phyloP scores from a whole-genome alignment of 2,329 filamentous ascomycete genomes.

The Sporothrix phasma region DNA sequence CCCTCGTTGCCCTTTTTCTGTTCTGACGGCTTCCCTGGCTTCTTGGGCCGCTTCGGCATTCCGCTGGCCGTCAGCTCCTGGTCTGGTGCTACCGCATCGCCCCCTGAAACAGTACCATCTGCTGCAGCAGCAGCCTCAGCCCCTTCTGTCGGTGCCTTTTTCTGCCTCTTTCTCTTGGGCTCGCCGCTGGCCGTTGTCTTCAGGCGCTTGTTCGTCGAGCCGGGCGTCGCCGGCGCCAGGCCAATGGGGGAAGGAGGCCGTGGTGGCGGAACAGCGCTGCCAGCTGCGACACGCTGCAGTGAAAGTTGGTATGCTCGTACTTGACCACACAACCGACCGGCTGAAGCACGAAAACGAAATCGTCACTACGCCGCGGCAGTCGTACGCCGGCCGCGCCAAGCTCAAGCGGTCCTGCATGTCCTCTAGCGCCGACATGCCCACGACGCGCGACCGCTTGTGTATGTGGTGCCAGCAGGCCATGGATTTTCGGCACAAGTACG shows the following conservation, averaged over 20 bases:
- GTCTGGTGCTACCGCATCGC: not conserved
- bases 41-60: not conserved
- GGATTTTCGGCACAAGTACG: slow-evolving; percentile 45
- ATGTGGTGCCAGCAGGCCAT: slow-evolving; percentile 39
- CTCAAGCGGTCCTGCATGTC: slow-evolving; percentile 36
- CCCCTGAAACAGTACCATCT: not conserved
- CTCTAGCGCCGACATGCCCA: slow-evolving; percentile 41
- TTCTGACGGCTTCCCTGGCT: not conserved
- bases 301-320: slow-evolving; percentile 48
- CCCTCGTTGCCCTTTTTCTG: not conserved
- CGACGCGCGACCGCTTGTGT: slow-evolving; percentile 32
- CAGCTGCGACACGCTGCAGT: slow-evolving; percentile 44
- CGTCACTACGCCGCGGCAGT: slow-evolving; percentile 43
- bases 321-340: slow-evolving; percentile 39
- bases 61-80: not conserved
- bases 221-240: not conserved
- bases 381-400: slow-evolving; percentile 46
- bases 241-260: slow-evolving; percentile 25
- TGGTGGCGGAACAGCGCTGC: slow-evolving; percentile 37
- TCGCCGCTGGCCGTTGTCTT: not conserved
- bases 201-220: not conserved
- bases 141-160: not conserved
- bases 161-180: slow-evolving; percentile 2
- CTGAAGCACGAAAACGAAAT: slow-evolving; percentile 40
- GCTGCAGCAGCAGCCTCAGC: too few relatives aligned